Evolutionary conservation across 495 filamentous ascomycete genomes (phyloP), one percentile per base, ranked within the genome.

Genomic region (Pseudoneurospora amorphoporcata): DNA sequence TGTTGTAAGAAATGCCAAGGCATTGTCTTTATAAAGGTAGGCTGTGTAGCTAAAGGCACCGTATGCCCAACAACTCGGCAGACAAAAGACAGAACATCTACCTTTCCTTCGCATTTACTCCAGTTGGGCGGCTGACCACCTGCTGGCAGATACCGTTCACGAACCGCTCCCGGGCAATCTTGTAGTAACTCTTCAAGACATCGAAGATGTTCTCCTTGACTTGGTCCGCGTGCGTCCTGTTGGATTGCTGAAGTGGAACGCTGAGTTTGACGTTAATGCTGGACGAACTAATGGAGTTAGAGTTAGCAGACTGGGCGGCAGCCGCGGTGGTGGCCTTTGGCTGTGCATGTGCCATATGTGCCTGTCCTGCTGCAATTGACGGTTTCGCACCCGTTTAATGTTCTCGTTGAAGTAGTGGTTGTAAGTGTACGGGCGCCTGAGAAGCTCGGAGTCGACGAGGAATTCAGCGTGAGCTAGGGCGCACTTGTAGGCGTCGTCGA

Each of bases 121-220:
- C 14, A 80, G 73, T 70, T 80, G 74, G 23, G 76, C n/a, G 72
- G 65, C 79, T 73, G 29, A 79, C 73, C 2, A 73, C 79, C 73
- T 78, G 76, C 41, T 78, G 73, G 72, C 79, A 86, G 12, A 89
- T 77, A 68, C 80, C 81, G 72, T 90, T 88, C 23, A 88, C 80
- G 68, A 90, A 89, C 2, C 84, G 80, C 69, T 85, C 86, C 4
- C 75, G 77, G 0, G 87, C 82, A 0, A 89, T 86, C 65, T 86
- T 85, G 78, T 90, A 90, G 76, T 90, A 91, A 1, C 84, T 79
- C 40, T 83, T 70, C 2, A 90, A 78, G 12, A 86, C 84, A 71
- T 90, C 86, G n/a, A n/a, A n/a, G 61, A 89, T 85, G 5, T 90
- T 82, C 2, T 83, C 76, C 2, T 84, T 73, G 3, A 81, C 81